Base-by-base conservation (phyloP, 75 land plant genomes). In the Picea glauca region DNA sequence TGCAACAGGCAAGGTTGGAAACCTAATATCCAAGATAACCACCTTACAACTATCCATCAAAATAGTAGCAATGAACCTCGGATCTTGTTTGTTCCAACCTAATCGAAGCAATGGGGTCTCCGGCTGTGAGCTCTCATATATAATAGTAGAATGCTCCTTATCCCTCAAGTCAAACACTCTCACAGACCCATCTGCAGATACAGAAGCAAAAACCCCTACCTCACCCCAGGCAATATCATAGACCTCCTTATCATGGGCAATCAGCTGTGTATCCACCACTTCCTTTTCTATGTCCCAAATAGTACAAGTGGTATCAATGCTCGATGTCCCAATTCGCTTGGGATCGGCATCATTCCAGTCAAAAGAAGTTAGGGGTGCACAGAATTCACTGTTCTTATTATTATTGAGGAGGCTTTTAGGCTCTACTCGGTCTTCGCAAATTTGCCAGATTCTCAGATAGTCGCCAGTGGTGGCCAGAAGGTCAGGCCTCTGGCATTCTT, bases 171-270 rank as follows among this genome's bases (percentile, higher is more conserved):
- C 98, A 76, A 96, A 96, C 58, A 94, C 87, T 66, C 97, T 79
- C 11, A 96, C 94, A 21, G 97, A 94, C 26, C 93, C 98, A 76
- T 96, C 97, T 23, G 98, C 98, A 14, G 98, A 96, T 40, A 96
- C 98, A 38, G 98, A 96, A 20, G 98, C 94, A 78, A 96, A 96
- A 56, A 96, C 94, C 43, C 93, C 90, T 14, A 89, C 93, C 32
- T 88, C 98, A 13, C 98, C 97, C 98, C 98, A 96, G 46, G 97
- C 97, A 40, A 95, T 93, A 83, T 95, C 98, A 82, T 92, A 91
- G 12, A 96, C 98, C 87, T 96, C 98, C 84, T 94, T 96, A 79
- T 96, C 98, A 57, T 96, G 98, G 12, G 98, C 98, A 46, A 96
- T 96, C 33, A 96, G 81, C 78, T 96, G 98, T 21, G 98, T 94